Conservation (phyloP, 2,329 filamentous ascomycete species). For the Penicillium polonicum region DNA sequence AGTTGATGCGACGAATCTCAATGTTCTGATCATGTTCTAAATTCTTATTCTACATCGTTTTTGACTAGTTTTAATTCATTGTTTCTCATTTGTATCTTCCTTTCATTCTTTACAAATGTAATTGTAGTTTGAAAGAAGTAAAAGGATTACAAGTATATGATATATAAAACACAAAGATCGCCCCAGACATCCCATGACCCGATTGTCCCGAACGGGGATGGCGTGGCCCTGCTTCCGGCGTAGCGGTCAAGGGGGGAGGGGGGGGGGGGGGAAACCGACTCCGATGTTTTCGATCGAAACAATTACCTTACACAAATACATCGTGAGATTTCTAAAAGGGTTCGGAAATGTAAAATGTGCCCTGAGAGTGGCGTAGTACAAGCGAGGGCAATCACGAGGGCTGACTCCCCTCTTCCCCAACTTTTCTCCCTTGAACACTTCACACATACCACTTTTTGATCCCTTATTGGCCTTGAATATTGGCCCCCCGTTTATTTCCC, state of each 20-base stretch:
- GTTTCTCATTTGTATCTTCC: not conserved
- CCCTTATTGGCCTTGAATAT: not conserved
- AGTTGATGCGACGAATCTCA: conserved; percentile 1
- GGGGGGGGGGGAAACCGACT: not conserved
- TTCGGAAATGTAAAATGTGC: conserved; percentile 1
- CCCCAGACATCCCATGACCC: conserved; percentile 25
- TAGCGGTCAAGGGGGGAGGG: conserved; percentile 16
- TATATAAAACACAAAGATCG: not conserved
- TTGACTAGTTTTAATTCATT: too few relatives aligned
- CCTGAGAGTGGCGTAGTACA: conserved; percentile 8
- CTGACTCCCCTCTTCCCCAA: conserved; percentile 7
- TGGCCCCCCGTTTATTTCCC: not conserved
- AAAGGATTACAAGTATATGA: not conserved
- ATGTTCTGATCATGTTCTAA: not conserved
- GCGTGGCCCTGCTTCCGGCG: conserved; percentile 10
- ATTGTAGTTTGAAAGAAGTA: not conserved
- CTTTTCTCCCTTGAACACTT: conserved; percentile 8
- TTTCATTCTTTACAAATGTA: not conserved
- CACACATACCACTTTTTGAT: not conserved
- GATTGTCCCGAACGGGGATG: conserved; percentile 10
- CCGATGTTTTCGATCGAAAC: conserved; percentile 1
- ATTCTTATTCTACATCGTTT: too few relatives aligned
- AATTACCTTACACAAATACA: conserved; percentile 4
- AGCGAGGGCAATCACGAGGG: conserved; percentile 2
- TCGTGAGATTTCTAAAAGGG: conserved; percentile 8